phyloP scores from a whole-genome alignment of 345 rosid genomes.

The Ailanthus altissimus region DNA sequence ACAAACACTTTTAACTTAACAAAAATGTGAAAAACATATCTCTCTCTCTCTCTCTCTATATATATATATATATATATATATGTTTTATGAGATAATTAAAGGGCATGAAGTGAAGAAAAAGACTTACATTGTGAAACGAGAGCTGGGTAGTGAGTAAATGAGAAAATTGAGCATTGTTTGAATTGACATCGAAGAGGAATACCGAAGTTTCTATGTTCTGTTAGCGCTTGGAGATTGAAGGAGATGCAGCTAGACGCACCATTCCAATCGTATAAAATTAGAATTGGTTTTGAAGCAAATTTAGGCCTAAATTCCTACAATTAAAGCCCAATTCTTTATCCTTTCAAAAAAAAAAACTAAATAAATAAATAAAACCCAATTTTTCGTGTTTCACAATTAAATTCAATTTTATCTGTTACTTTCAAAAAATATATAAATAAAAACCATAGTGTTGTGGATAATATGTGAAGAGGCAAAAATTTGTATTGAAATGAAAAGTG shows the following conservation, averaged over 20 bases:
- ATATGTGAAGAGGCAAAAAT: too few species aligned
- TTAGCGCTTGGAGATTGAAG: background rate
- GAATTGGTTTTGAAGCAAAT: too few species aligned
- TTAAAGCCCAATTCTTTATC: background rate
- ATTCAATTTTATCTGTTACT: too few species aligned
- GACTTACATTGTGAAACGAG: slow-evolving; percentile 40
- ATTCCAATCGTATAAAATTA: background rate
- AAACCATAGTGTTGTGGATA: too few species aligned
- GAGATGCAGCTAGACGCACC: background rate
- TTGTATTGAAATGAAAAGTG: too few species aligned
- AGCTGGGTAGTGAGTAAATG: slow-evolving; percentile 12
- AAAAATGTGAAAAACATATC: background rate
- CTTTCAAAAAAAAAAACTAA: background rate
- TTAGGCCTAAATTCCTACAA: background rate
- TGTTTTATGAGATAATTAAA: background rate
- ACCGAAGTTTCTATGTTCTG: slow-evolving; percentile 12
- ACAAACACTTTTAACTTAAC: background rate
- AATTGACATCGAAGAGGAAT: slow-evolving; percentile 38
- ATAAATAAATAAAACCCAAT: too few species aligned
- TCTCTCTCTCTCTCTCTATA: too few species aligned
- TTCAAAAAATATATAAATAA: too few species aligned
- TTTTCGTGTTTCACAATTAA: too few species aligned
- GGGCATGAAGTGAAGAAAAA: background rate
- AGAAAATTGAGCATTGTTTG: slow-evolving; percentile 20
- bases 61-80: too few species aligned